Percentiles rank a stretch among this genome's conserved stretches.
These are phyloP conservation scores for Xylaria nigripes DNA, from an alignment of 495 filamentous ascomycete species.

Conservation along the genomic window DNA sequence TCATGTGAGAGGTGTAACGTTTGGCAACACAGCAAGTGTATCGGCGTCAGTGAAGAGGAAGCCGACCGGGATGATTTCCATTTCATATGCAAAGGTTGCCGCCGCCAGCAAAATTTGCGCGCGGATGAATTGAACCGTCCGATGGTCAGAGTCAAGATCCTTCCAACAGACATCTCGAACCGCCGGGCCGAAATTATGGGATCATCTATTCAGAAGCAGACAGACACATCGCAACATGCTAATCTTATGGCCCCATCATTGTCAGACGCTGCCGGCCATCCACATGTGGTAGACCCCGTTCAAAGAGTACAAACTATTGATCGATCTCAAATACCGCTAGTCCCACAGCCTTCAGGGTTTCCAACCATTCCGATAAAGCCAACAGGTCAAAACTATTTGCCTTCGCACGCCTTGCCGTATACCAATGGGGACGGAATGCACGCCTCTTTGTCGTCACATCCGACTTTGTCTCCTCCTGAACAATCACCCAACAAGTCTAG, in stretches of 20 bases:
- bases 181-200: constrained; percentile 9
- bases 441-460: constrained; percentile 38
- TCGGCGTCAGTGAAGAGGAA: constrained; percentile 65
- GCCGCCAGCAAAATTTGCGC: constrained; percentile 51
- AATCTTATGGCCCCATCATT: constrained; percentile 5
- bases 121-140: constrained; percentile 38
- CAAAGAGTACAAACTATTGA: constrained; percentile 1
- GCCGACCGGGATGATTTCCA: constrained; percentile 83
- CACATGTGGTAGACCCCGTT: neutral
- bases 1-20: constrained; percentile 93
- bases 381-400: constrained; percentile 14
- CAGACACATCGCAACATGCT: constrained; percentile 6
- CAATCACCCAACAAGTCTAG: constrained; percentile 33
- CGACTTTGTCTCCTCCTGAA: constrained; percentile 33
- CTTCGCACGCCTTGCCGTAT: constrained; percentile 19
- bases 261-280: neutral
- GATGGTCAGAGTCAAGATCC: constrained; percentile 65
- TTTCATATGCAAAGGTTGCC: constrained; percentile 76
- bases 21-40: constrained; percentile 92
- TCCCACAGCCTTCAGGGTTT: neutral
- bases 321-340: constrained; percentile 9
- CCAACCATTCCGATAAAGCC: constrained; percentile 20
- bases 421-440: constrained; percentile 23
- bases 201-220: constrained; percentile 9
- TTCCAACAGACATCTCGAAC: constrained; percentile 48